Evolutionary conservation across 306 rosid species (phyloP).

Genomic region (Elaeagnus macrophylla): DNA sequence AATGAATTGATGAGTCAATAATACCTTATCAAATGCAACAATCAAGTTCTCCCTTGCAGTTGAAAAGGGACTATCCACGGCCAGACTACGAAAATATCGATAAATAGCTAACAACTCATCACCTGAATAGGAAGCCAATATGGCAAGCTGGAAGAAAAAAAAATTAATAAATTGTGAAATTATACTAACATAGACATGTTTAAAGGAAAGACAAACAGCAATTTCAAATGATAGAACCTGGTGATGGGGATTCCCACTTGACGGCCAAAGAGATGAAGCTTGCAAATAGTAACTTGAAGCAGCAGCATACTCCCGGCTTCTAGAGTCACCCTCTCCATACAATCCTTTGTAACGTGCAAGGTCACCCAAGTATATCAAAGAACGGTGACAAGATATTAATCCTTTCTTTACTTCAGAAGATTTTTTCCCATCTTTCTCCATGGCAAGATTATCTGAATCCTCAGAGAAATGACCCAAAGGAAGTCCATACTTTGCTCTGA

Average conservation of each 20-base stretch:
- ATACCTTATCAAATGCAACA: constrained; percentile 96
- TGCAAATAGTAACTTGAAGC: constrained; percentile 95
- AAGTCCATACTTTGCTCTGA: constrained; percentile 86
- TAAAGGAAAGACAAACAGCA: not conserved
- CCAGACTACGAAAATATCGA: constrained; percentile 90
- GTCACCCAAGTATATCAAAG: constrained; percentile 95
- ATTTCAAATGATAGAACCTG: constrained; percentile 50
- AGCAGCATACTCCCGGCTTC: constrained; percentile 67
- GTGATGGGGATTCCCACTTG: constrained; percentile 92
- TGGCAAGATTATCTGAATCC: constrained; percentile 53
- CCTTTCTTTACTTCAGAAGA: constrained; percentile 80
- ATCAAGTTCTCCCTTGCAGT: constrained; percentile 93
- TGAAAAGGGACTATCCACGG: constrained; percentile 81
- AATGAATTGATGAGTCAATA: no score
- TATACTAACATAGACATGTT: constrained; percentile 4
- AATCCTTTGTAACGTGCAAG: constrained; percentile 98
- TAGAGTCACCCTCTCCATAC: constrained; percentile 88
- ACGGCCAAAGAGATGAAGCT: constrained; percentile 88
- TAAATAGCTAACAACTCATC: constrained; percentile 72
- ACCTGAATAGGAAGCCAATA: constrained; percentile 85
- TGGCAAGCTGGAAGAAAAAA: constrained; percentile 61
- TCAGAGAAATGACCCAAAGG: constrained; percentile 69
- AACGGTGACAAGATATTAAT: constrained; percentile 77
- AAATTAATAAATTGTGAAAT: no score
- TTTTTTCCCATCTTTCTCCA: constrained; percentile 84